Conservation (phyloP, 306 rosid species). For the Dicorynia guianensis region DNA sequence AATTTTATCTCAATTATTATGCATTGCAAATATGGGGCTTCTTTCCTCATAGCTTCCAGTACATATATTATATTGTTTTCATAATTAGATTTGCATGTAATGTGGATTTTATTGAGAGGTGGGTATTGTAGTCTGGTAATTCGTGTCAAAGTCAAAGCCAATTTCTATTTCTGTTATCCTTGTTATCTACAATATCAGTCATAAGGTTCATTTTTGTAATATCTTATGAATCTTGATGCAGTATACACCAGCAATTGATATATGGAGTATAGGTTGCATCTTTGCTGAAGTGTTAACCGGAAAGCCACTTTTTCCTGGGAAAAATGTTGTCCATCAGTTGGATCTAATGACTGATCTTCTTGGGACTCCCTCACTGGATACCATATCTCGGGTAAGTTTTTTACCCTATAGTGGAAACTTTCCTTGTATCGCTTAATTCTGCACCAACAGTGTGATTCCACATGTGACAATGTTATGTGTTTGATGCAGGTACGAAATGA, state of each 20-base stretch:
- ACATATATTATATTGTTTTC: not conserved
- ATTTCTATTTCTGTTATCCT: conserved; percentile 7
- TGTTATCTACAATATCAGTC: not conserved
- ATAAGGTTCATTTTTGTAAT: not conserved
- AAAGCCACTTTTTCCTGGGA: conserved; percentile 97
- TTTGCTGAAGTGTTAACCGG: conserved; percentile 93
- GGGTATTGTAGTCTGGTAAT: not conserved
- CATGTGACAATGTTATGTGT: conserved; percentile 20
- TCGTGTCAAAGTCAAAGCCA: not conserved
- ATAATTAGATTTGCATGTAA: conserved; percentile 2
- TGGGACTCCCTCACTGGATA: conserved; percentile 91
- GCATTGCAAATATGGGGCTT: not conserved
- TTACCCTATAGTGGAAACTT: not conserved
- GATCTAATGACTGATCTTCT: conserved; percentile 97
- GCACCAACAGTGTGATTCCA: not conserved
- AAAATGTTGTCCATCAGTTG: conserved; percentile 96
- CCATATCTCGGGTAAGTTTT: conserved; percentile 83
- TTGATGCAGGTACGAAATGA: conserved; percentile 85
- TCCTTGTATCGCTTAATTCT: not conserved
- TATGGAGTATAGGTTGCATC: conserved; percentile 98
- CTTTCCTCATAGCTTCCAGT: not conserved
- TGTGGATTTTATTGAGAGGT: not conserved
- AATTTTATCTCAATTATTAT: not conserved
- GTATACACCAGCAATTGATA: conserved; percentile 98
- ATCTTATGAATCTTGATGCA: conserved; percentile 45